Conservation (phyloP, 169 alveolate species). For the Miamiensis avidus region DNA sequence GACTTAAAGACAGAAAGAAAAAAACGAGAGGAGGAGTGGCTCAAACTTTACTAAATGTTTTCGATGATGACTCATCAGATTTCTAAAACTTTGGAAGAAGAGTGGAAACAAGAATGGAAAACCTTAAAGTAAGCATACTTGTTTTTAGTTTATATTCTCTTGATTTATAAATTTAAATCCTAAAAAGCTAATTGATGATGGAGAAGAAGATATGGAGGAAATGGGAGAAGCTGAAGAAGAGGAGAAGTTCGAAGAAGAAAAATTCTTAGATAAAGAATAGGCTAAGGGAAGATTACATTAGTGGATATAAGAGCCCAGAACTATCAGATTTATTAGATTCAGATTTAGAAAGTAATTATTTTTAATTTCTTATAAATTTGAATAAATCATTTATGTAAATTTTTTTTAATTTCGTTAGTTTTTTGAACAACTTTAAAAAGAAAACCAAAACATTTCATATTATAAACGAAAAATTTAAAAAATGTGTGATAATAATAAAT, state of each 20-base stretch:
- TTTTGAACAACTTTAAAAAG: not conserved
- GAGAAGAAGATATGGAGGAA: constrained; percentile 45
- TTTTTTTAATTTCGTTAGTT: not conserved
- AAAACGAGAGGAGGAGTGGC: constrained; percentile 36
- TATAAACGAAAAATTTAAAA: constrained; percentile 80
- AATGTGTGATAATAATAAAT: constrained; percentile 83
- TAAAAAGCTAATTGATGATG: too few species aligned
- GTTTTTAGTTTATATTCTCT: too few species aligned
- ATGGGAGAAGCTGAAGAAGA: constrained; percentile 21
- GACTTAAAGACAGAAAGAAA: constrained; percentile 35
- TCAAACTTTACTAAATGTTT: constrained; percentile 72
- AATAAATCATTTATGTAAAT: not conserved
- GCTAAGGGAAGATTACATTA: constrained; percentile 80
- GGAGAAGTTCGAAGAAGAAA: constrained; percentile 61
- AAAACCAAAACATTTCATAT: constrained; percentile 27
- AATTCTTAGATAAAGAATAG: constrained; percentile 75
- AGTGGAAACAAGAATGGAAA: constrained; percentile 69
- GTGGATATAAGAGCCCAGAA: constrained; percentile 84
- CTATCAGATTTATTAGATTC: constrained; percentile 79
- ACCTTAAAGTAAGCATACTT: too few species aligned
- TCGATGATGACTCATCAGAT: constrained; percentile 60
- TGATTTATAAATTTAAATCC: too few species aligned
- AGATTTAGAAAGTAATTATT: constrained; percentile 61
- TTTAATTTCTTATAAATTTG: not conserved
- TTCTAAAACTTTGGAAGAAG: constrained; percentile 64